Percentiles rank a stretch among this genome's conserved stretches.
Conservation (phyloP, 2,329 filamentous ascomycete genomes). For the Pseudocercospora cruenta region DNA sequence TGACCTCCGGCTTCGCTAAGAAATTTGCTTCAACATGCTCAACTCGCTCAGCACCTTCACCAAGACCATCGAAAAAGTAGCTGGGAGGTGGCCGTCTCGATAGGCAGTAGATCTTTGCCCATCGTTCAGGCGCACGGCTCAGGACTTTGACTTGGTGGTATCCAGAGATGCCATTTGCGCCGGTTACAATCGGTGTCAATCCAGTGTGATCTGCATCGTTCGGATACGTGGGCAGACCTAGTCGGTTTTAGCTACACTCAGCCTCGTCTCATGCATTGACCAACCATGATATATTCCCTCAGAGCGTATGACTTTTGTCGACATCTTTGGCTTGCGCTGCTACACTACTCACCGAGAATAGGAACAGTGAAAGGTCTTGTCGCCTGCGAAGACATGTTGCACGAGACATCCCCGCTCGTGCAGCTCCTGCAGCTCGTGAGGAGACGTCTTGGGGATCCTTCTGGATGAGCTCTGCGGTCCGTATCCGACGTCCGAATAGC, state of each 20-base stretch:
- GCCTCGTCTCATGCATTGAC: background rate
- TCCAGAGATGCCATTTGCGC: slow-evolving; percentile 57
- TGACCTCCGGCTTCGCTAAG: slow-evolving; percentile 36
- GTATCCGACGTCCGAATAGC: no score
- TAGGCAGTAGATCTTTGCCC: slow-evolving; percentile 56
- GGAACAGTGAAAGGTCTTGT: no score
- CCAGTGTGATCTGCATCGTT: slow-evolving; percentile 36
- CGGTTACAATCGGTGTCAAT: slow-evolving; percentile 56
- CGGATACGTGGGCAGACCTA: slow-evolving; percentile 41
- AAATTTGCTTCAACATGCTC: slow-evolving; percentile 38
- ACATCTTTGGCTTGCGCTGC: background rate
- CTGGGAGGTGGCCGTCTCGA: slow-evolving; percentile 49
- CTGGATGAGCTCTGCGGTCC: no score
- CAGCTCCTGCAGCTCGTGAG: background rate
- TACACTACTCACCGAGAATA: background rate
- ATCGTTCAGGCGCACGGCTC: slow-evolving; percentile 47
- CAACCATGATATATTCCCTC: slow-evolving; percentile 54
- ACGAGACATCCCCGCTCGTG: background rate
- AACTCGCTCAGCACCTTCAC: slow-evolving; percentile 20
- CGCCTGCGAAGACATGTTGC: background rate
- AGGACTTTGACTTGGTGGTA: slow-evolving; percentile 54
- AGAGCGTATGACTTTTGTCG: slow-evolving; percentile 12
- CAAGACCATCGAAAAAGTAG: slow-evolving; percentile 24
- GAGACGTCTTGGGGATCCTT: background rate
- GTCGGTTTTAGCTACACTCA: background rate